Base-by-base conservation (phyloP, 2,329 filamentous ascomycete species). In the Colletotrichum endophyticum region DNA sequence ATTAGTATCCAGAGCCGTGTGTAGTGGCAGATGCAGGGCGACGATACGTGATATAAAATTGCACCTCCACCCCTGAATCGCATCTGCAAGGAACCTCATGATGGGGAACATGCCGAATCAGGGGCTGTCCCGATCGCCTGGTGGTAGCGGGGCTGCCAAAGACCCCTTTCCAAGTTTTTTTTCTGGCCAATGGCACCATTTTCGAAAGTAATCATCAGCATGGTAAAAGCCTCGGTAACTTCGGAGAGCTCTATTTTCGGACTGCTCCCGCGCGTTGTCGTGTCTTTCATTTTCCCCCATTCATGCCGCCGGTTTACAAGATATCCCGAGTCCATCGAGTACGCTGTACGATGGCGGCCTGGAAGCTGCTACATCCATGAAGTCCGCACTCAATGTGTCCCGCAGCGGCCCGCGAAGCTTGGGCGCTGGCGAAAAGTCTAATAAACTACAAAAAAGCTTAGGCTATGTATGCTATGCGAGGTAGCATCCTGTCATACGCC, bases 21-120 rank as follows among this genome's bases (percentile, higher is more conserved):
- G 22, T 8, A 19, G 57, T 73, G 34, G 34, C 73, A 59, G 44
- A 25, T 69, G 36, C 44, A 69, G 70, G 39, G 27, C 64, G n/a
- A n/a, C 36, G n/a, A 56, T 69, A 49, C 73, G 34, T 61, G 66
- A 61, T 61, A 22, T 36, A 30, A 76, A 63, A 76, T 76, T 76
- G 27, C 57, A 53, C 34, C 16, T 49, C 28, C n/a, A 32, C 70
- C 64, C 59, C 27, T 69, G 39, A 8, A 34, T 68, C 59, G 63
- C 30, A 28, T n/a, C 11, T 64, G 22, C n/a, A 66, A 27, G 34
- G 70, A 25, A 22, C 27, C 4, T 8, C 13, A 34, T 27, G 16
- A 49, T 63, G 73, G 70, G 62, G 53, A 27, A 76, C 19, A 62
- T 68, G 19, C 56, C 73, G 27, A 62, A 69, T 73, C 30, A 64